Evolutionary conservation across 2,329 filamentous ascomycete species (phyloP), one percentile per base, ranked within the genome.

Genomic region (Beauveria rudraprayagi): DNA sequence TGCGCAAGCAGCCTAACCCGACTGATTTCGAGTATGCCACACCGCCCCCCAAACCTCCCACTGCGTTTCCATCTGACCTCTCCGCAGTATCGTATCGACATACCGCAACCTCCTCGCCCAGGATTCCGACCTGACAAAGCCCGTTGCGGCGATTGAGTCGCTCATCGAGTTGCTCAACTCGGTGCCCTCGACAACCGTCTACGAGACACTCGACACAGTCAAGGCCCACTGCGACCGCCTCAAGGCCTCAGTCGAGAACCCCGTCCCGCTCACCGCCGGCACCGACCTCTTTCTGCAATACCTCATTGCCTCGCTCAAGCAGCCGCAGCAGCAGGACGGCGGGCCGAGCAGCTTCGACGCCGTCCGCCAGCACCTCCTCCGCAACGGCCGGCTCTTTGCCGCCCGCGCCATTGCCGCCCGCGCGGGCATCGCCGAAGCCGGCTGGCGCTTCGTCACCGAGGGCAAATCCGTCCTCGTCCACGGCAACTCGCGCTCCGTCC

Each of bases 201-300:
- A 89, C 76, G 94, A 99, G 78, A 97, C 93, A 41, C 88, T 97
- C 71, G 88, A 93, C 67, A 85, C 92, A 51, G 84, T 97, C 65
- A 86, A 88, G 70, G 84, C 82, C 52, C 88, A 94, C 71, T 93
- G 91, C 56, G 80, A 84, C 57, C 84, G 86, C 68, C 84, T 99
- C 65, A 93, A 92, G 73, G 80, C 81, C 62, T 85, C 87, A 22
- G 88, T 96, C 58, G 82, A 88, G 8, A 97, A 99, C 76, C 90
- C 92, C 16, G 90, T 97, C 61, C 93, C 92, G 5, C 85, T 97
- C 17, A 92, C 90, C 54, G 94, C 95, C 60, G 94, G 94, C 69
- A 96, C 92, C 63, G 92, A 97, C 73, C 85, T 97, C 62, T 97
- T 99, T 80, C 90, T 94, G 73, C 89, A 93, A 72, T 97, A 96